A percentile compares a stretch with the other conserved stretches of the same genome.
phyloP scores from a whole-genome alignment of 2,329 filamentous ascomycete genomes.

The Microsporum audouinii region DNA sequence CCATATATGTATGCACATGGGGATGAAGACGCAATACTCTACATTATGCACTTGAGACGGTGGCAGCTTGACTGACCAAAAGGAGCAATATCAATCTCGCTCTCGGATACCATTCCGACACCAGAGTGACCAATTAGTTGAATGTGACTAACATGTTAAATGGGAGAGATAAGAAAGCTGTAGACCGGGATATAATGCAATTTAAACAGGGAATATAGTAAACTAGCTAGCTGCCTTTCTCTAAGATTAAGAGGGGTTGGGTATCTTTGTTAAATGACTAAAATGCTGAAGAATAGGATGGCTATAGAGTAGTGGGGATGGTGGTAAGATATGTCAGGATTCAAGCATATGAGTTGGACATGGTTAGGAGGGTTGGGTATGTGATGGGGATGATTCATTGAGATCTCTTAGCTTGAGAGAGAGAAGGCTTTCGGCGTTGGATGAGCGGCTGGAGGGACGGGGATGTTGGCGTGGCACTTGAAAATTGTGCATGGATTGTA shows the following conservation, averaged over 20 bases:
- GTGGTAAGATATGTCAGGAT: background rate
- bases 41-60: background rate
- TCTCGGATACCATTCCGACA: background rate
- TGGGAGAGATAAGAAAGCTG: background rate
- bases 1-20: background rate
- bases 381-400: background rate
- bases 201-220: background rate
- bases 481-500: background rate
- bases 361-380: background rate
- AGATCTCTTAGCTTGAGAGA: background rate
- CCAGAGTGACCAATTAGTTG: background rate
- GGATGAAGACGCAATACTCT: background rate
- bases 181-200: background rate
- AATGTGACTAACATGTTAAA: background rate
- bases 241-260: background rate
- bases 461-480: background rate
- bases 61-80: background rate
- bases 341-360: background rate
- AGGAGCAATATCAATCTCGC: background rate
- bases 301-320: background rate
- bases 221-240: background rate
- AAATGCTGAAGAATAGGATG: background rate
- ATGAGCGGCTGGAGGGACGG: background rate
- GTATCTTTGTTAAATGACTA: conserved; percentile 2
- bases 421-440: background rate